Conservation (phyloP, 1,284 basidiomycete genomes). For the Ceratobasidium theobromae region DNA sequence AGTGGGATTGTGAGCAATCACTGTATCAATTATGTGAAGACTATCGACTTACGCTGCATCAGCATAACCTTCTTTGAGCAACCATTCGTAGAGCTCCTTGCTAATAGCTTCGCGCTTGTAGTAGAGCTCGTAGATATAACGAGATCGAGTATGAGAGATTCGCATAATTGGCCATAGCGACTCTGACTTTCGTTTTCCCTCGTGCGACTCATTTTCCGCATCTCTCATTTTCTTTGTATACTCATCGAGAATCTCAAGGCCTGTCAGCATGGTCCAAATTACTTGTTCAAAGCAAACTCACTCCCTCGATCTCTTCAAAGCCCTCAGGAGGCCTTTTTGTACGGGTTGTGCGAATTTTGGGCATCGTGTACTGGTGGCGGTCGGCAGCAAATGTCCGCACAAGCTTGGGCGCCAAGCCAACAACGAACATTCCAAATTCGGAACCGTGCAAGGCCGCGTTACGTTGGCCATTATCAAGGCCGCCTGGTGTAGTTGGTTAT, state of each 20-base stretch:
- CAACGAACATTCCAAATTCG: background rate
- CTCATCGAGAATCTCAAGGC: conserved; percentile 80
- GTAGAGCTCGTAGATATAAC: conserved; percentile 98
- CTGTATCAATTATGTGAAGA: background rate
- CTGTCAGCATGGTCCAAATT: background rate
- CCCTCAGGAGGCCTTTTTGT: conserved; percentile 97
- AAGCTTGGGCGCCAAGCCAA: background rate
- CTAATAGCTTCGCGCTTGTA: conserved; percentile 98
- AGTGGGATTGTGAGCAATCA: conserved; percentile 30
- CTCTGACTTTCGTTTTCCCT: conserved; percentile 96
- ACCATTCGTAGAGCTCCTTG: conserved; percentile 95
- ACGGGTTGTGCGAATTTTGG: conserved; percentile 90
- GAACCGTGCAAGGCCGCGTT: background rate
- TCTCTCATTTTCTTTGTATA: conserved; percentile 97
- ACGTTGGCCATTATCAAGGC: background rate
- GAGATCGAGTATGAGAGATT: conserved; percentile 90
- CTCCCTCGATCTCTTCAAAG: conserved; percentile 90
- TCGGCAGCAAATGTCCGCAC: background rate
- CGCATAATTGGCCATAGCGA: conserved; percentile 99
- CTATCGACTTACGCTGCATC: conserved; percentile 84
- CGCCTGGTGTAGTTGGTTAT: conserved; percentile 32
- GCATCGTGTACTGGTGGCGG: conserved; percentile 59
- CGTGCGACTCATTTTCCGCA: conserved; percentile 95
- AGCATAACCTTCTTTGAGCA: conserved; percentile 96
- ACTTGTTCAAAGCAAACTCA: conserved; percentile 43